Percentiles rank a stretch among this genome's conserved stretches.
These are phyloP conservation scores for Dactylellina cionopaga DNA, from an alignment of 2,329 filamentous ascomycete species.

Conservation along the genomic window DNA sequence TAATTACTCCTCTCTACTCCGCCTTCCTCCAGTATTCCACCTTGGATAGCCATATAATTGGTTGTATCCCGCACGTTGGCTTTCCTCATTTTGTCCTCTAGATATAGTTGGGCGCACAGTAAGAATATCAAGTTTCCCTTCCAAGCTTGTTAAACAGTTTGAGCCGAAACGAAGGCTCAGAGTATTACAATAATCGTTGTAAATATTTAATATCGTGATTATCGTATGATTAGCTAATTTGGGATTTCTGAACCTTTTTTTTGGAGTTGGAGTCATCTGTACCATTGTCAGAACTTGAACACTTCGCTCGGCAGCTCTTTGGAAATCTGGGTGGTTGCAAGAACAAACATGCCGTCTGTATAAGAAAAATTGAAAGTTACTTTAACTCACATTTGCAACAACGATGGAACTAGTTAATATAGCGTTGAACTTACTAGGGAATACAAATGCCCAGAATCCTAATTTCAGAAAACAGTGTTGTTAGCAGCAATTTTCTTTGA, in stretches of 20 bases:
- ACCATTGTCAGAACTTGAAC: conserved; percentile 68
- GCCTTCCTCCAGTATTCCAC: no score
- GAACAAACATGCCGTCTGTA: conserved; percentile 65
- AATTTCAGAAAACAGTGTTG: no score
- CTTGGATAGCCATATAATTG: no score
- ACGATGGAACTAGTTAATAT: neutral
- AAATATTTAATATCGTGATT: conserved; percentile 61
- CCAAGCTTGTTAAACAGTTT: conserved; percentile 65
- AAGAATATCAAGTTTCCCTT: conserved; percentile 67
- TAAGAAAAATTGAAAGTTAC: conserved; percentile 25
- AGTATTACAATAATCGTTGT: conserved; percentile 66
- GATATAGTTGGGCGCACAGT: conserved; percentile 65
- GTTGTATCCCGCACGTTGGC: no score
- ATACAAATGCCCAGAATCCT: conserved; percentile 52
- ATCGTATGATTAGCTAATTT: neutral
- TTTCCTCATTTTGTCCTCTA: conserved; percentile 36
- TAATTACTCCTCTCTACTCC: no score
- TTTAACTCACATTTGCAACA: neutral
- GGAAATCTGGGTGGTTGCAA: conserved; percentile 64
- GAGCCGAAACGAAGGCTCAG: conserved; percentile 67
- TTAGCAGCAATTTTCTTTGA: no score
- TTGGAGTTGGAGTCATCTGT: neutral
- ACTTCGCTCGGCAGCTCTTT: conserved; percentile 67
- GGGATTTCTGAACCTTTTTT: no score
- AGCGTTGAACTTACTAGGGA: conserved; percentile 45